Conservation (phyloP, 75 land plant genomes). For the Pseudotsuga menziesii region DNA sequence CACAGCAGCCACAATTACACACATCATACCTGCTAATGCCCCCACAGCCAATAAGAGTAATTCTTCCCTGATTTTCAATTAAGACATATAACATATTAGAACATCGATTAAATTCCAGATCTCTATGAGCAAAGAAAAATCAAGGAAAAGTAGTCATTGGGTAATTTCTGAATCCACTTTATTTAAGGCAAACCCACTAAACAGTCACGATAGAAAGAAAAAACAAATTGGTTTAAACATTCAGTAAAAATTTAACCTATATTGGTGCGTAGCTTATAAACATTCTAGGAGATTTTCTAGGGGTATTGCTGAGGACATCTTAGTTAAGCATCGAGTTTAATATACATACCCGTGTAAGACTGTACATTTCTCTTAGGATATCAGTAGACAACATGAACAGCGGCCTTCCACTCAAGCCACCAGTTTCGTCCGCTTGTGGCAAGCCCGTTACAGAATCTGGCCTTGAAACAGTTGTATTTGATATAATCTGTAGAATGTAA, state of each 20-base stretch:
- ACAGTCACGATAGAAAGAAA: not conserved
- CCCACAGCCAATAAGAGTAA: conserved; percentile 85
- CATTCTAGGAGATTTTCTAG: not conserved
- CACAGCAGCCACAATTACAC: not conserved
- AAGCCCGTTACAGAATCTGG: conserved; percentile 67
- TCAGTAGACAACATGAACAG: conserved; percentile 77
- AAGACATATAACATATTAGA: not conserved
- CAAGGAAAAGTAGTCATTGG: too few relatives aligned
- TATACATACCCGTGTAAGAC: conserved; percentile 73
- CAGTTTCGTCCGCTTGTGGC: conserved; percentile 73
- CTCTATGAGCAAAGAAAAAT: too few relatives aligned
- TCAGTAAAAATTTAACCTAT: not conserved
- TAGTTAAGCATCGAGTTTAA: not conserved
- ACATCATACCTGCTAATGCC: conserved; percentile 82
- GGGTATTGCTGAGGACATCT: not conserved
- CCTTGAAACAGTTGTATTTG: conserved; percentile 92
- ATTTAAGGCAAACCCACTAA: not conserved
- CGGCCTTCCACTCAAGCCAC: conserved; percentile 97
- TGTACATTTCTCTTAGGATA: conserved; percentile 85
- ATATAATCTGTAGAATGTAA: conserved; percentile 59
- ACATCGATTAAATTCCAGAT: not conserved
- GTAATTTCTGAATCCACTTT: too few relatives aligned
- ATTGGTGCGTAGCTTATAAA: not conserved
- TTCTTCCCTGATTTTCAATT: conserved; percentile 49
- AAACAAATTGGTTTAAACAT: not conserved